Conservation (phyloP, 2,329 filamentous ascomycete species). For the Penicillium griseofulvum region DNA sequence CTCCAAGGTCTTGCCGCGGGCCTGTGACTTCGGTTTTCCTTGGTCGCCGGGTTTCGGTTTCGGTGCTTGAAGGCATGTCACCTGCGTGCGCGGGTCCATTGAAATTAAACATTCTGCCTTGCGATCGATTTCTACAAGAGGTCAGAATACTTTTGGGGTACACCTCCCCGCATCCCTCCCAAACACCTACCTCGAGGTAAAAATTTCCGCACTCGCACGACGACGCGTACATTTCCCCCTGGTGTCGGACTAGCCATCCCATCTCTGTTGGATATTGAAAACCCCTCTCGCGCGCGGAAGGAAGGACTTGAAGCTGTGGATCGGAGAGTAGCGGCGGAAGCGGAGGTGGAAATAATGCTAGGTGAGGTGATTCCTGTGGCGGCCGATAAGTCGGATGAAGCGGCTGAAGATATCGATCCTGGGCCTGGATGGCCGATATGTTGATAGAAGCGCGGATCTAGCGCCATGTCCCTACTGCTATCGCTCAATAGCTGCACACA, state of each 20-base stretch:
- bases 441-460: conserved; percentile 43
- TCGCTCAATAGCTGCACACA: conserved; percentile 41
- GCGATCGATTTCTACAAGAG: conserved; percentile 68
- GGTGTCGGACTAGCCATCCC: conserved; percentile 49
- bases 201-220: conserved; percentile 77
- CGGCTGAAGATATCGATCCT: conserved; percentile 36
- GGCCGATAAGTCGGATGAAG: conserved; percentile 33
- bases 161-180: background rate
- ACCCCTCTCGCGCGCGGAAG: conserved; percentile 68
- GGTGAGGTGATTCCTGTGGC: conserved; percentile 38
- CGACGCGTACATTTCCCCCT: conserved; percentile 77
- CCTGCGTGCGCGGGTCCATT: conserved; percentile 86
- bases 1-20: conserved; percentile 69
- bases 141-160: background rate
- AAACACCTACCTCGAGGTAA: conserved; percentile 65
- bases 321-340: conserved; percentile 35
- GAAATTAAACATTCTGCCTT: conserved; percentile 79
- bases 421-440: conserved; percentile 31
- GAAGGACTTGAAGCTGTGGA: conserved; percentile 78
- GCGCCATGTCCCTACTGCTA: conserved; percentile 39
- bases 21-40: conserved; percentile 59
- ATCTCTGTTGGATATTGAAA: conserved; percentile 54
- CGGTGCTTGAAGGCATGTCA: conserved; percentile 75
- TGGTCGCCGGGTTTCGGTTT: conserved; percentile 50
- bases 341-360: conserved; percentile 37